Percentiles rank a stretch among this genome's conserved stretches.
These are phyloP conservation scores for Leccinum incarnatum DNA, from an alignment of 768 basidiomycete species.

Conservation along the genomic window DNA sequence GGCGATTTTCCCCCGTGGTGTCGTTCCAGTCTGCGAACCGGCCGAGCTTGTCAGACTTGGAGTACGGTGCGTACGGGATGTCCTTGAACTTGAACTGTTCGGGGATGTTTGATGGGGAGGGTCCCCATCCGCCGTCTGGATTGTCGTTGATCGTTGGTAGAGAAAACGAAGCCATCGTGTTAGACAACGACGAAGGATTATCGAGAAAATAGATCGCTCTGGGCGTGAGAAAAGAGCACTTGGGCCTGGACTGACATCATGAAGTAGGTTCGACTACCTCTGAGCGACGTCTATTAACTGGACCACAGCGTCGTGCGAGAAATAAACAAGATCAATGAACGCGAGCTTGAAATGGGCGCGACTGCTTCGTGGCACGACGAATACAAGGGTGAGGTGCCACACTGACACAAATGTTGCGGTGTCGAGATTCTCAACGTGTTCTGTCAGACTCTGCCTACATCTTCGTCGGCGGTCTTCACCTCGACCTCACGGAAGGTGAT, in stretches of 20 bases:
- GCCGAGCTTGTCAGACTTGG: constrained; percentile 97
- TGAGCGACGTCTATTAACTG: not conserved
- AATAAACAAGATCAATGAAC: constrained; percentile 91
- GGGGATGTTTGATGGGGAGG: constrained; percentile 79
- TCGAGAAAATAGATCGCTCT: constrained; percentile 17
- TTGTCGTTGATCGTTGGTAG: constrained; percentile 89
- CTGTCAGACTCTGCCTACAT: constrained; percentile 89
- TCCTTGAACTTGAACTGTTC: constrained; percentile 97
- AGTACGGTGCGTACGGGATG: constrained; percentile 97
- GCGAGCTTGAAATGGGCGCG: constrained; percentile 76
- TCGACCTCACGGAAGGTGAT: constrained; percentile 94
- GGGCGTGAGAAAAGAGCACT: constrained; percentile 24
- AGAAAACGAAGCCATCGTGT: constrained; percentile 72
- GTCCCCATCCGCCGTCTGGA: constrained; percentile 92
- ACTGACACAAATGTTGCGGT: not conserved
- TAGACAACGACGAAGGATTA: constrained; percentile 1
- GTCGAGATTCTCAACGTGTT: constrained; percentile 5
- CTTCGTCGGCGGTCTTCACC: constrained; percentile 85
- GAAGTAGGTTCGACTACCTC: constrained; percentile 55
- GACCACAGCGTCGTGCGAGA: constrained; percentile 78
- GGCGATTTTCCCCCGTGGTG: constrained; percentile 59
- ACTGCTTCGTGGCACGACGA: constrained; percentile 93
- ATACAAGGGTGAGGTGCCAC: constrained; percentile 61
- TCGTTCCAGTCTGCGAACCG: constrained; percentile 99
- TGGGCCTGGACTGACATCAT: constrained; percentile 50